These are phyloP conservation scores for Haematococcus lacustris DNA, from an alignment of 139 green algal species.

Conservation along the genomic window DNA sequence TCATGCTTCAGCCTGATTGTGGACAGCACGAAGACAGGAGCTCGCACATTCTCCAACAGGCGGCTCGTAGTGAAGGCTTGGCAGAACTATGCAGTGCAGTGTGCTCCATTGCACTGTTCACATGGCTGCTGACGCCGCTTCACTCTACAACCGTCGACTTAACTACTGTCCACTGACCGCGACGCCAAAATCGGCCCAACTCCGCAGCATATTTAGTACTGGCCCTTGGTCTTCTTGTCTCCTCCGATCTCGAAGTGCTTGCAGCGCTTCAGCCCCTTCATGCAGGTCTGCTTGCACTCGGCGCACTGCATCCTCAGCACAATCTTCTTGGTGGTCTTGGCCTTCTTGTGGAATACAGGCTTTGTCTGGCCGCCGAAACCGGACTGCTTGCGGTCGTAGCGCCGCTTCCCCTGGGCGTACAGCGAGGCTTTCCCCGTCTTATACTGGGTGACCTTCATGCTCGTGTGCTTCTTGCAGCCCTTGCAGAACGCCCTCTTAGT, in stretches of 20 bases:
- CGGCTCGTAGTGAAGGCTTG: too few relatives aligned
- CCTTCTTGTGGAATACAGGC: slow-evolving; percentile 99
- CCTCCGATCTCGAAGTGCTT: slow-evolving; percentile 99
- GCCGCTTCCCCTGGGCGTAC: slow-evolving; percentile 96
- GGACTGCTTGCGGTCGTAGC: slow-evolving; percentile 98
- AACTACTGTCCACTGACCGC: too few relatives aligned
- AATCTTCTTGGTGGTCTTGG: slow-evolving; percentile 99
- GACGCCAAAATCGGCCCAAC: too few relatives aligned
- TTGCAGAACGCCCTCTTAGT: slow-evolving; percentile 98
- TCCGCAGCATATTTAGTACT: too few relatives aligned
- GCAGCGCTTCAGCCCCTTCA: slow-evolving; percentile 97
- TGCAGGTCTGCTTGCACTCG: slow-evolving; percentile 87
- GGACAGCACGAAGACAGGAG: too few relatives aligned
- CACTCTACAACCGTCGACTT: too few relatives aligned
- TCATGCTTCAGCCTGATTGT: too few relatives aligned
- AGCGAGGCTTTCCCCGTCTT: slow-evolving; percentile 98
- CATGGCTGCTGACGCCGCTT: too few relatives aligned
- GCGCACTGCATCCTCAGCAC: slow-evolving; percentile 93
- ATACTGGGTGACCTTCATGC: slow-evolving; percentile 99
- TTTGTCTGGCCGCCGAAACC: slow-evolving; percentile 99
- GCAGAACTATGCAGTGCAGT: too few relatives aligned
- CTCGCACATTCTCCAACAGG: too few relatives aligned
- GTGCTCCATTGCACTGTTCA: too few relatives aligned
- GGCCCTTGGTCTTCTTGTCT: slow-evolving; percentile 73
- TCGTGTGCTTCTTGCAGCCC: slow-evolving; percentile 65